These are phyloP conservation scores for Stylosanthes scabra DNA, from an alignment of 331 rosid species.

Conservation along the genomic window DNA sequence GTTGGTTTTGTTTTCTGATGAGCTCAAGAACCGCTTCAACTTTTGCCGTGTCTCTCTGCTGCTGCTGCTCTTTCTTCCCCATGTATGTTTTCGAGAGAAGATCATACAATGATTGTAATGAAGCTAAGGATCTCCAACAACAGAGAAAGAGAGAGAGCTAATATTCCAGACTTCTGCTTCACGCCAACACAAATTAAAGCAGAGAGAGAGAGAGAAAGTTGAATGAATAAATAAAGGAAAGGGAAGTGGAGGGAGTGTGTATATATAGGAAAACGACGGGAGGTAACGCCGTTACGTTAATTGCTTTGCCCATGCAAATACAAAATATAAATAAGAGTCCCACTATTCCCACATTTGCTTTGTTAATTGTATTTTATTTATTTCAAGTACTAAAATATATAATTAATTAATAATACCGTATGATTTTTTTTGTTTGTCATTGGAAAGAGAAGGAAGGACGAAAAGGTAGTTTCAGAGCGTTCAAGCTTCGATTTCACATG, in stretches of 20 bases:
- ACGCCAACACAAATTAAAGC: conserved; percentile 50
- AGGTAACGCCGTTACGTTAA: conserved; percentile 62
- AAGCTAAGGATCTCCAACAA: neutral
- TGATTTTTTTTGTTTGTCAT: too few species aligned
- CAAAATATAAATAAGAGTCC: too few species aligned
- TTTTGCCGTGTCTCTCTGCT: conserved; percentile 38
- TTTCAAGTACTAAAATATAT: too few species aligned
- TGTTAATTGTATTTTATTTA: too few species aligned
- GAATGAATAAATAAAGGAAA: neutral
- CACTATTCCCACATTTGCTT: too few species aligned
- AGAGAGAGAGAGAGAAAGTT: neutral
- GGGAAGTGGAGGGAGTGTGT: neutral
- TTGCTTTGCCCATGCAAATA: conserved; percentile 29
- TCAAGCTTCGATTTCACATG: too few species aligned
- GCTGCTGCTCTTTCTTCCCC: conserved; percentile 67
- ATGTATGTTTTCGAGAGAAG: conserved; percentile 44
- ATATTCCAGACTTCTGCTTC: conserved; percentile 65
- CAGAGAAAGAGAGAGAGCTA: conserved; percentile 15
- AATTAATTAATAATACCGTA: too few species aligned
- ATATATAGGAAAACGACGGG: conserved; percentile 59
- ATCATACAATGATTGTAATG: neutral
- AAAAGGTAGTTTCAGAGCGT: too few species aligned
- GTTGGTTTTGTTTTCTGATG: conserved; percentile 70
- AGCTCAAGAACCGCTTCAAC: conserved; percentile 74
- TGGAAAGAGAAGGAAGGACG: too few species aligned